Evolutionary conservation across 495 filamentous ascomycete genomes (phyloP), one percentile per base, ranked within the genome.

Genomic region (Neurospora tetrasperma): DNA sequence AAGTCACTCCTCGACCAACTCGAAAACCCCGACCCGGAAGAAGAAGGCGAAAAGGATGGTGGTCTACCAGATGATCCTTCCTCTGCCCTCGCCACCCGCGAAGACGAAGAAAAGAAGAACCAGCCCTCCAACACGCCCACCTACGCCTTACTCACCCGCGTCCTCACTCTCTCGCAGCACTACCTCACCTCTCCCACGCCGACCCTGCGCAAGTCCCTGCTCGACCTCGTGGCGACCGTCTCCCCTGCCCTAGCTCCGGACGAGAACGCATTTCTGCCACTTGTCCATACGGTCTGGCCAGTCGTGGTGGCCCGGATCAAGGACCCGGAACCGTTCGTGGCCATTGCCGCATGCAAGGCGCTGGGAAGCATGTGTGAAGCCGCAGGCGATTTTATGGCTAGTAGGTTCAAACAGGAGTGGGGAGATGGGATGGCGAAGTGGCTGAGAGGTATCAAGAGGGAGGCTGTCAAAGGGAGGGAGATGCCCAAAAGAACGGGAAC

Each of bases 241-340:
- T 84, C 90, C 12, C 88, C 90, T 0, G 85, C 89, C 4, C 86
- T 98, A 3, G 87, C 90, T 2, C 83, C 85, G 0, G 89, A 96
- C 76, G 91, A 96, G 78, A 88, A 92, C 69, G 88, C 88, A 14
- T 97, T 97, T 78, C 84, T 99, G 1, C 96, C 96, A 0, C 84
- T 98, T 4, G 89, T 98, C 68, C 93, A 97, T 79, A 91, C 92
- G 5, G 82, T 98, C 35, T 99, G 94, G 93, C 93, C 94, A 0
- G 88, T 93, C 6, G 83, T 97, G 11, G 81, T 92, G 1, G 81
- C 87, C 5, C 86, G 93, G 42, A 85, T 98, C 7, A 86, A 91
- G 73, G 92, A 96, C 78, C 81, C 87, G 38, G 93, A 97, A 79
- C 85, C 87, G 0, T 94, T 89, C 75, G 90, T 97, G n/a, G 88